phyloP scores from a whole-genome alignment of 202 grass and related monocot species.

The Eragrostis tef region DNA sequence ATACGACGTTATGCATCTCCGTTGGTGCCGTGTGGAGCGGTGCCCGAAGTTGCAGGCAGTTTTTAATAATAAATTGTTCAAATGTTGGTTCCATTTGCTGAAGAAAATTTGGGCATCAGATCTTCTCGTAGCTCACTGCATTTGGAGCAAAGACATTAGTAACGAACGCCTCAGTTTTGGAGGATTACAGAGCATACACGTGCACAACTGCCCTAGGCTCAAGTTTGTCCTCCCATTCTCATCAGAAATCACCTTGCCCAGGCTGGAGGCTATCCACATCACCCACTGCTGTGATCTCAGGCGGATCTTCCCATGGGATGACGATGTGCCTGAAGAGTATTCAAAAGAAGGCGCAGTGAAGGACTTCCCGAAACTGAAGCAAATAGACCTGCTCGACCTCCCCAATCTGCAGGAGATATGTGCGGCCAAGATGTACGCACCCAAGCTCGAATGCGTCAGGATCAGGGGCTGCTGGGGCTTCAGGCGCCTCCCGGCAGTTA shows the following conservation, averaged over 20 bases:
- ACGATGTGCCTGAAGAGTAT: rapidly evolving
- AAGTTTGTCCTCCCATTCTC: background rate
- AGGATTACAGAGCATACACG: background rate
- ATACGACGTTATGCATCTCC: no score
- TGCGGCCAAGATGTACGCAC: background rate
- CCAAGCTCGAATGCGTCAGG: background rate
- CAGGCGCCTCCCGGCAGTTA: background rate
- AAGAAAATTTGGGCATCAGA: background rate
- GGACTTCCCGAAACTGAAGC: constrained; percentile 9
- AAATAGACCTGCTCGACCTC: constrained; percentile 25
- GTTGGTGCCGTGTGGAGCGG: background rate
- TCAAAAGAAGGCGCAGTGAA: background rate
- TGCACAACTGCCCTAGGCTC: background rate
- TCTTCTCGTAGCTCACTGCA: background rate
- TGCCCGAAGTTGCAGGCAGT: background rate
- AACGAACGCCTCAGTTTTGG: rapidly evolving
- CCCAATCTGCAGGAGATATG: constrained; percentile 11
- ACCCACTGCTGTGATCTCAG: background rate
- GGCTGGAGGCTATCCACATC: constrained; percentile 31
- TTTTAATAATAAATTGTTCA: no score
- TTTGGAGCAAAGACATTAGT: constrained; percentile 1
- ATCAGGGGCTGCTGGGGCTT: constrained; percentile 26
- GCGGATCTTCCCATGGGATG: background rate
- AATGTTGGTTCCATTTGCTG: no score
- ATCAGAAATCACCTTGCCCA: background rate